Conservation (phyloP, 257 asterid genomes). For the Solanum chmielewskii region DNA sequence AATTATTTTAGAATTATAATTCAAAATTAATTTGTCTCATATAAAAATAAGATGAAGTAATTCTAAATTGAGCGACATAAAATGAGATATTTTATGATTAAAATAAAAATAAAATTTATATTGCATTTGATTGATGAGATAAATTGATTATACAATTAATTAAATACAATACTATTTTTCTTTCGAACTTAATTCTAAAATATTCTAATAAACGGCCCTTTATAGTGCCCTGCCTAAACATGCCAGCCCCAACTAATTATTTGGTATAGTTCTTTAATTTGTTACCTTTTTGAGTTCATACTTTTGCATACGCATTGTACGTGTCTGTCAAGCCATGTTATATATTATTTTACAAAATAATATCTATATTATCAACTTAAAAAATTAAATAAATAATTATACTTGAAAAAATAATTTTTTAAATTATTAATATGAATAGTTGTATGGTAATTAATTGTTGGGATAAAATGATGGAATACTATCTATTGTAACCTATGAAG, state of each 20-base stretch:
- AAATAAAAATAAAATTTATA: background rate
- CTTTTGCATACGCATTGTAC: background rate
- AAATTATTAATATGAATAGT: too few species aligned
- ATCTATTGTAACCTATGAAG: too few species aligned
- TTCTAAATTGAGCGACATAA: too few species aligned
- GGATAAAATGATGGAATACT: too few species aligned
- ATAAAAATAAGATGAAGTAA: too few species aligned
- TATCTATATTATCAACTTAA: background rate
- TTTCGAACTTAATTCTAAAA: background rate
- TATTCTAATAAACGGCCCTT: background rate
- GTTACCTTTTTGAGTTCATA: background rate
- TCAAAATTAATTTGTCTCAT: too few species aligned
- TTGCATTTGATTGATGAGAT: background rate
- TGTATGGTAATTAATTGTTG: background rate
- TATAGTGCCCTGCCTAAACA: background rate
- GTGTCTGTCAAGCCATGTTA: background rate
- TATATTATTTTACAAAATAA: too few species aligned
- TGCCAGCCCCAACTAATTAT: background rate
- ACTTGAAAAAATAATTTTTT: too few species aligned
- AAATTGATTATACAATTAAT: background rate
- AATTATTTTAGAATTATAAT: too few species aligned
- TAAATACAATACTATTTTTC: background rate
- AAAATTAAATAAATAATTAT: too few species aligned
- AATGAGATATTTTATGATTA: background rate
- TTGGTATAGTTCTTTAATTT: background rate